phyloP scores from a whole-genome alignment of 805 yeast species.

The Zygoascus biomembranicola region DNA sequence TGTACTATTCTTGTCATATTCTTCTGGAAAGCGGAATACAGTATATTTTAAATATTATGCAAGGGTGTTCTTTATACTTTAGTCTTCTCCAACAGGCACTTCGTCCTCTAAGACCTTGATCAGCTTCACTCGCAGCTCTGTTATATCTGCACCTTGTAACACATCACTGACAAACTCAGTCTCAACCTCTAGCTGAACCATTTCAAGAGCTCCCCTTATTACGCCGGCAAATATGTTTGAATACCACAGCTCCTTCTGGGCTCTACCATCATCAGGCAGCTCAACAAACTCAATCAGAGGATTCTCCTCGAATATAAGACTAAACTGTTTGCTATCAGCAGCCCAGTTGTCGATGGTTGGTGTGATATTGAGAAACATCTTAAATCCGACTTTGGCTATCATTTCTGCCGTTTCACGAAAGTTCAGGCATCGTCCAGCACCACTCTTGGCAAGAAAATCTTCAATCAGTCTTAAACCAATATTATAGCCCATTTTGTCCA shows the following conservation, averaged over 20 bases:
- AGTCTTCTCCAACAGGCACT: slow-evolving; percentile 93
- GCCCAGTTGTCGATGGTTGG: slow-evolving; percentile 76
- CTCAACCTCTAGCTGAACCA: slow-evolving; percentile 88
- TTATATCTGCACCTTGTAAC: slow-evolving; percentile 70
- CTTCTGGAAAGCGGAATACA: neutral
- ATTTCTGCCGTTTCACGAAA: slow-evolving; percentile 85
- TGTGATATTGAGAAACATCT: slow-evolving; percentile 72
- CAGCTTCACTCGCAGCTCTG: slow-evolving; percentile 71
- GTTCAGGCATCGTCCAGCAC: slow-evolving; percentile 69
- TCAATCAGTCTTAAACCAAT: slow-evolving; percentile 88
- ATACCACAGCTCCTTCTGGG: slow-evolving; percentile 77
- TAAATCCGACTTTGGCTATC: slow-evolving; percentile 80
- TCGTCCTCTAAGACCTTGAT: slow-evolving; percentile 78
- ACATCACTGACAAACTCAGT: slow-evolving; percentile 71
- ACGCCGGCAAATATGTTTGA: slow-evolving; percentile 88
- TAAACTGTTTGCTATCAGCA: slow-evolving; percentile 63
- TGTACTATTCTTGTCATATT: neutral
- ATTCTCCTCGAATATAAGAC: slow-evolving; percentile 68
- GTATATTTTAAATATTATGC: neutral
- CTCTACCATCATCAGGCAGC: slow-evolving; percentile 70
- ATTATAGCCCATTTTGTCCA: slow-evolving; percentile 91
- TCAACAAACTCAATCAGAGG: slow-evolving; percentile 95
- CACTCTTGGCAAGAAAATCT: slow-evolving; percentile 84
- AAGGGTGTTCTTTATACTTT: neutral
- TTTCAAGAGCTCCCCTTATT: slow-evolving; percentile 81